phyloP scores from a whole-genome alignment of 208 protist genomes.

The Leishmania tropica region DNA sequence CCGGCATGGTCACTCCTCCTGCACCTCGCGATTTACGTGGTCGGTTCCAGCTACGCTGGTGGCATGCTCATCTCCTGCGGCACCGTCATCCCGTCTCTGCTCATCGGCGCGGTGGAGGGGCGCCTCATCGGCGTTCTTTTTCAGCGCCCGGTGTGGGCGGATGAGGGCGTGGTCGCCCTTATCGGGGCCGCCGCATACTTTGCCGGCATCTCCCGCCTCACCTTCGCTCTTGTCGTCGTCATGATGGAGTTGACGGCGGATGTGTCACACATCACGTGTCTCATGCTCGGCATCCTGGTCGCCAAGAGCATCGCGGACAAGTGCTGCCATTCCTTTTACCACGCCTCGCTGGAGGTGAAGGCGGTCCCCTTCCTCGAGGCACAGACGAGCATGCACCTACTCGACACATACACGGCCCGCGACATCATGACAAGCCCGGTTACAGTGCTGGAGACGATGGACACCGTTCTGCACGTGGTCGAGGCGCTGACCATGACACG shows the following conservation, averaged over 20 bases:
- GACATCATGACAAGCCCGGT: constrained; percentile 86
- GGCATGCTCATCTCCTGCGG: constrained; percentile 83
- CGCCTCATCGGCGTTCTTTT: constrained; percentile 63
- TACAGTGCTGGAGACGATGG: constrained; percentile 45
- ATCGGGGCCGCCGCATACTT: constrained; percentile 84
- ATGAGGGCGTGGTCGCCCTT: constrained; percentile 80
- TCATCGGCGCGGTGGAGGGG: constrained; percentile 82
- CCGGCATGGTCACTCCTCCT: constrained; percentile 51
- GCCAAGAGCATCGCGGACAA: constrained; percentile 75
- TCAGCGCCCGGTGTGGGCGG: constrained; percentile 51
- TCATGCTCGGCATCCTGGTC: constrained; percentile 89
- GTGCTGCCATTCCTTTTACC: constrained; percentile 82
- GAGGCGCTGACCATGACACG: constrained; percentile 51
- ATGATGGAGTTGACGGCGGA: constrained; percentile 91
- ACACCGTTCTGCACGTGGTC: constrained; percentile 53
- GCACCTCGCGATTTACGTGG: constrained; percentile 62
- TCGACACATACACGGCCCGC: constrained; percentile 48
- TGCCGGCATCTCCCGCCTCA: constrained; percentile 83
- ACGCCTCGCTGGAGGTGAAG: constrained; percentile 75
- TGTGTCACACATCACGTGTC: constrained; percentile 77
- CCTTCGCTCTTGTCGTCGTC: constrained; percentile 86
- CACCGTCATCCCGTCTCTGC: constrained; percentile 70
- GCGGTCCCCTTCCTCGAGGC: constrained; percentile 73
- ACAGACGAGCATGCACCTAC: constrained; percentile 44
- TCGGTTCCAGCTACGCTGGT: constrained; percentile 64